Base-by-base conservation (phyloP, 2,329 filamentous ascomycete species). In the Didymella segeticola region DNA sequence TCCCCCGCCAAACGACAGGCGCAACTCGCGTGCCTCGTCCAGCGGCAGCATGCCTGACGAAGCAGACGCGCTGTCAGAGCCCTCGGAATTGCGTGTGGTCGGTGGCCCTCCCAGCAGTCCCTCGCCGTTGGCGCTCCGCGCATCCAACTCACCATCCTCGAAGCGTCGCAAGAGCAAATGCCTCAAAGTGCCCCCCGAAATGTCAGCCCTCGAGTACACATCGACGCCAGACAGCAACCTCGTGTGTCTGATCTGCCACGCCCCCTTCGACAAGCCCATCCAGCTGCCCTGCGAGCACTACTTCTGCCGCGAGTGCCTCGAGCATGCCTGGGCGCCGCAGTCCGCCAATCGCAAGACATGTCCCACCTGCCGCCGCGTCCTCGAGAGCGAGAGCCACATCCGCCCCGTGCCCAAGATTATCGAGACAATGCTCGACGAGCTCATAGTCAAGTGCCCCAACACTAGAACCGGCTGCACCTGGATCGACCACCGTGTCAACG, bases 221-320 rank as follows among this genome's bases (percentile, higher is more conserved):
- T 74, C 78, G 43, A 68, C 73, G 23, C 82, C 82, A 66, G 84
- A 87, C 67, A 78, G 78, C 56, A 86, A 87, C 64, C 77, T 88
- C 43, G 82, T 85, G 75, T 88, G 85, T 66, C 80, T 84, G 14
- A 87, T 88, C 59, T 88, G 85, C 70, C 83, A 85, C 65, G 83
- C 82, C 56, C 83, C 85, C 7, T 86, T 87, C 63, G 79, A 86
- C 48, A 75, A 80, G 46, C 85, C 85, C 1, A 78, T 86, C 37
- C 70, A 83, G 61, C 74, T 85, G 41, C 77, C 82, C 59, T 88
- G 85, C 71, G 83, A 87, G 58, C 85, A 88, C 73, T 82, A 83
- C 58, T 88, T 88, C 74, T 88, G 85, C 72, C 75, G 79, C 47
- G 78, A 81, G 20, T 88, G 85, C 64, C 76, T 88, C 54, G 78